phyloP scores from a whole-genome alignment of 352 stramenopile species.

The Globisporangium takayamanum region DNA sequence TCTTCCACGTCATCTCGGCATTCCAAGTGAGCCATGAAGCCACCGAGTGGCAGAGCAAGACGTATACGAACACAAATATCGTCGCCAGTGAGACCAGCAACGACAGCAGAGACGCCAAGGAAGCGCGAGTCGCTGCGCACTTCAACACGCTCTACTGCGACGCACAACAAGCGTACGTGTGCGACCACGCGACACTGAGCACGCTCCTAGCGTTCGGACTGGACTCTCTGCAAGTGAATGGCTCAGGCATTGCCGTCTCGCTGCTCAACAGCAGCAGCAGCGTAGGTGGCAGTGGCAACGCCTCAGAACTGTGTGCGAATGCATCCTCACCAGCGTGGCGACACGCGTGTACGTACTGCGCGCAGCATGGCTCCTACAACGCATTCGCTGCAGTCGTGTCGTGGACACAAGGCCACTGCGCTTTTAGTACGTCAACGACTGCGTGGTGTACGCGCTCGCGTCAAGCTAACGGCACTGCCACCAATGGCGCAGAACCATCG shows the following conservation, averaged over 20 bases:
- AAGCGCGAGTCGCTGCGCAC: constrained; percentile 7
- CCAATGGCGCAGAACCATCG: not conserved
- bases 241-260: not conserved
- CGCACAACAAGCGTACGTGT: constrained; percentile 10
- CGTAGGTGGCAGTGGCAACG: not conserved
- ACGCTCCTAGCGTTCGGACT: constrained; percentile 8
- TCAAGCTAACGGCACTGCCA: not conserved
- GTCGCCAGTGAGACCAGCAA: not conserved
- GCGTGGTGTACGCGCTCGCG: constrained; percentile 1
- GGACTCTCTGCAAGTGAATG: not conserved
- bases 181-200: constrained; percentile 10
- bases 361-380: not conserved
- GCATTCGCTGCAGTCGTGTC: not conserved
- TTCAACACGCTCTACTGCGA: constrained; percentile 14
- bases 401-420: constrained; percentile 5
- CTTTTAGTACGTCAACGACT: constrained; percentile 4
- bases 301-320: not conserved
- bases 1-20: constrained; percentile 9
- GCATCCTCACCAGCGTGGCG: constrained; percentile 1
- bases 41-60: not conserved
- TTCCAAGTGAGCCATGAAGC: constrained; percentile 10
- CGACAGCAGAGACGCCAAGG: not conserved
- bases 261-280: not conserved
- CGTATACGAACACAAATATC: not conserved
- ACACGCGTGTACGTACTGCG: constrained; percentile 8